phyloP scores from a whole-genome alignment of 352 stramenopile genomes.

The Phytophthora tubulina region DNA sequence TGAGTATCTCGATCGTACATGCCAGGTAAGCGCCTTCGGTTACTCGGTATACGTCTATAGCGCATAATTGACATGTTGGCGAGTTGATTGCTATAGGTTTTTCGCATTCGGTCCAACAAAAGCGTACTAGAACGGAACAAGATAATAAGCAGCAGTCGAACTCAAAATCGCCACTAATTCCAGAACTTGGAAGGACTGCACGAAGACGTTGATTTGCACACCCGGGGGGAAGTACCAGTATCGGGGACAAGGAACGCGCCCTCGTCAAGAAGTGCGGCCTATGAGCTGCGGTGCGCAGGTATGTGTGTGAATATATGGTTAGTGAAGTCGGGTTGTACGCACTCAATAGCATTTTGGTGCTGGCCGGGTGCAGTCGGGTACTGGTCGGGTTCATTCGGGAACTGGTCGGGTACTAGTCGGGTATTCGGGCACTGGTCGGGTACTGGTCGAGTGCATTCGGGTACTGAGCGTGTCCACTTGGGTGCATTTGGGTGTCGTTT shows the following conservation, averaged over 20 bases:
- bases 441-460: background rate
- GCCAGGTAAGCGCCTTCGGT: background rate
- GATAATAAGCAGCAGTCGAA: background rate
- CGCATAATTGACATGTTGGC: background rate
- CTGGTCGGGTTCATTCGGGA: background rate
- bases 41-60: background rate
- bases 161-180: background rate
- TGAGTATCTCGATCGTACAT: background rate
- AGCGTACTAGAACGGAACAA: background rate
- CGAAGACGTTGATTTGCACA: background rate
- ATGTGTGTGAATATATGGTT: background rate
- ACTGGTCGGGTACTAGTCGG: background rate
- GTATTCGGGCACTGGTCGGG: background rate
- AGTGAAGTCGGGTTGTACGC: no score
- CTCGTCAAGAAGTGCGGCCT: background rate
- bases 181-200: background rate
- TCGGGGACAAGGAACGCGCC: background rate
- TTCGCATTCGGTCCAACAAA: background rate
- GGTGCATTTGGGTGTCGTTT: background rate
- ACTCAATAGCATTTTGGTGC: background rate
- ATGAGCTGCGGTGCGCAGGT: background rate
- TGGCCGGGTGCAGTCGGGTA: background rate
- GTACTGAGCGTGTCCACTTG: background rate
- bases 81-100: background rate
- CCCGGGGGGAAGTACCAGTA: background rate